Percentiles rank a stretch among this genome's conserved stretches.
Conservation (phyloP, 768 basidiomycete genomes). For the Macrolepiota dolichaula region DNA sequence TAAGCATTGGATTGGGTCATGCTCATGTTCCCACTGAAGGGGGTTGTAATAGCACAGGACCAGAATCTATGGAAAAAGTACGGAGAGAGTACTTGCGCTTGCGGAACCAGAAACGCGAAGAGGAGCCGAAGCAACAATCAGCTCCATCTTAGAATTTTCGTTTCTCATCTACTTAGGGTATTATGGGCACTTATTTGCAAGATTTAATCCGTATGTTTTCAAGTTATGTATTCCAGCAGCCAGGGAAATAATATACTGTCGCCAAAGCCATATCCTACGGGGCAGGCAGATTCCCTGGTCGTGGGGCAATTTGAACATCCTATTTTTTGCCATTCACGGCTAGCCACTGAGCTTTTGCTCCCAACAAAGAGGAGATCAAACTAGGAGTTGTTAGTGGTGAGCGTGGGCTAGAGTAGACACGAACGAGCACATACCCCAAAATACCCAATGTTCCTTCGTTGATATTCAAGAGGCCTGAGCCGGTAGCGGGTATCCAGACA, state of each 20-base stretch:
- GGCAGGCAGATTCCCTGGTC: not conserved
- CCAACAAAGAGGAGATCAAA: slow-evolving; percentile 68
- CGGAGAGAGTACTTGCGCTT: slow-evolving; percentile 72
- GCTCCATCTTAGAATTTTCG: not conserved
- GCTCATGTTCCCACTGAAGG: not conserved
- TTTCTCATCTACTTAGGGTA: not conserved
- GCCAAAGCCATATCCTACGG: not conserved
- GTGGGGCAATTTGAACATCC: not conserved
- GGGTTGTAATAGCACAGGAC: slow-evolving; percentile 52
- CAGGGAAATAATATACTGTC: not conserved
- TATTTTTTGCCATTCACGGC: slow-evolving; percentile 41
- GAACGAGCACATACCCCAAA: slow-evolving; percentile 58
- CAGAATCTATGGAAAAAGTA: slow-evolving; percentile 70
- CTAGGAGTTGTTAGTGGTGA: slow-evolving; percentile 30
- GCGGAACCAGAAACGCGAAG: slow-evolving; percentile 39
- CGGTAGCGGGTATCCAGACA: slow-evolving; percentile 86
- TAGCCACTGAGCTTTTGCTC: slow-evolving; percentile 64
- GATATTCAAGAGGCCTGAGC: slow-evolving; percentile 67
- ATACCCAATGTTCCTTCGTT: slow-evolving; percentile 86
- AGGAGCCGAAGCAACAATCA: slow-evolving; percentile 11
- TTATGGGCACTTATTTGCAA: not conserved
- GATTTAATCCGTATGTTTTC: slow-evolving; percentile 6
- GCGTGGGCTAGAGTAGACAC: not conserved
- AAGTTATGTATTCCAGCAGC: not conserved
- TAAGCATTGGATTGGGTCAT: slow-evolving; percentile 35